Evolutionary conservation across 2,329 filamentous ascomycete genomes (phyloP), one percentile per base, ranked within the genome.

Genomic region (Colletotrichum horii): DNA sequence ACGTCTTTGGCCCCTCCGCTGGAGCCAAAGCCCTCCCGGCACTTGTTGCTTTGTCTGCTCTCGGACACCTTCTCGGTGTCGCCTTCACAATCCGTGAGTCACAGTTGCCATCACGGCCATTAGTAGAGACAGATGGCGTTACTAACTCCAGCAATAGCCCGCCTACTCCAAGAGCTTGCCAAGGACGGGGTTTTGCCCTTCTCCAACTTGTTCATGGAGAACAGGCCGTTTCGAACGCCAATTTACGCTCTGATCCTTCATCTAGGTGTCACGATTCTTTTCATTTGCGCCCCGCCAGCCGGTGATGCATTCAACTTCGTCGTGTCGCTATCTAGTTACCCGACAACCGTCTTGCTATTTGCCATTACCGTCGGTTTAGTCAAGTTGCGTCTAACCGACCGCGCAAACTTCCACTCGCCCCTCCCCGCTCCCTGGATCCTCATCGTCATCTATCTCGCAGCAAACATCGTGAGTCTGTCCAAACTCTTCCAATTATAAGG

Each of bases 131-230:
- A 24, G 38, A 19, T 19, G n/a, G n/a, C 2, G 36, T 34, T 26
- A 34, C 56, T 34, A 16, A 70, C 26, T 24, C 28, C 6, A 12
- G 1, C 1, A 6, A 16, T 7, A 76, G 74, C 74, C n/a, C 78
- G 79, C 6, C 64, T 80, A 11, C 76, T 80, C 6, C 79, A 80
- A 32, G 79, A 80, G 38, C 74, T 79, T 16, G 66, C 74, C 3
- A 76, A 76, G 62, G 71, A 76, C 15, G 71, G 74, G 6, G 74
- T 74, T 3, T 38, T 80, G 16, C 79, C 79, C 9, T 80, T 80
- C n/a, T 76, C 79, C 11, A 74, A 80, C 58, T 26, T 80, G 9
- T 78, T 79, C 11, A 80, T 80, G 79, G 79, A 80, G 52, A 80
- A 80, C 28, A 69, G 79, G 2, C 78, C 79, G 4, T 80, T 80